These are phyloP conservation scores for Ceratobasidium sp. DNA, from an alignment of 1,284 basidiomycete species.

Conservation along the genomic window DNA sequence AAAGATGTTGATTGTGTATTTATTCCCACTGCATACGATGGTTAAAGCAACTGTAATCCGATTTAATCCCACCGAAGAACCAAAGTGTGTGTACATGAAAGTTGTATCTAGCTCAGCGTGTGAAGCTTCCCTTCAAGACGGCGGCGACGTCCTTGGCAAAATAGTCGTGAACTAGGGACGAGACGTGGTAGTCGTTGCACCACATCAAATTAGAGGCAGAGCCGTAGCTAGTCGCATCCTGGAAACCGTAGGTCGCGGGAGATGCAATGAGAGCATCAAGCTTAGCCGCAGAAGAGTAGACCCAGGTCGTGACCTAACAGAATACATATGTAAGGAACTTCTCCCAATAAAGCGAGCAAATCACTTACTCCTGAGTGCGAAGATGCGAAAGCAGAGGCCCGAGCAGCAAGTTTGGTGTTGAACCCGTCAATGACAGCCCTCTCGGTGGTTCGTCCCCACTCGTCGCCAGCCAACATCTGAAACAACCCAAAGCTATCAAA, in stretches of 20 bases:
- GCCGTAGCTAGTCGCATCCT: constrained; percentile 39
- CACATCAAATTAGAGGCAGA: constrained; percentile 35
- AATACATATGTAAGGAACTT: neutral
- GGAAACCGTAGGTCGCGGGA: constrained; percentile 38
- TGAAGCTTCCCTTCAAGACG: constrained; percentile 32
- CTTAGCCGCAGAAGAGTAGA: constrained; percentile 28
- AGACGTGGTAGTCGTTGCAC: constrained; percentile 41
- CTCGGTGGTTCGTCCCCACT: constrained; percentile 23
- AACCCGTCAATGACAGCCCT: constrained; percentile 37
- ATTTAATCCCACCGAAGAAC: neutral
- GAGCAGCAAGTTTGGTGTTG: constrained; percentile 38
- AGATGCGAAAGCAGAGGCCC: constrained; percentile 25
- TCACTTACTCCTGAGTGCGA: constrained; percentile 28
- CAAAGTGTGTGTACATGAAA: neutral
- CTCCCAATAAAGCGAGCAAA: neutral
- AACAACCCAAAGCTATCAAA: neutral
- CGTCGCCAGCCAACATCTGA: constrained; percentile 36
- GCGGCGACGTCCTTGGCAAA: constrained; percentile 28
- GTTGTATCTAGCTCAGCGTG: constrained; percentile 2
- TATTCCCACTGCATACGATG: neutral
- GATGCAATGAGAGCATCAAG: constrained; percentile 36
- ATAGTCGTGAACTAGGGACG: constrained; percentile 22
- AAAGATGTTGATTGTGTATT: neutral
- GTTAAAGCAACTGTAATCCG: neutral
- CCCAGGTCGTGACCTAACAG: constrained; percentile 35